Percentiles rank a stretch among this genome's conserved stretches.
Evolutionary conservation across 768 basidiomycete species (phyloP).

Genomic region (Rhodotorula diobovata): DNA sequence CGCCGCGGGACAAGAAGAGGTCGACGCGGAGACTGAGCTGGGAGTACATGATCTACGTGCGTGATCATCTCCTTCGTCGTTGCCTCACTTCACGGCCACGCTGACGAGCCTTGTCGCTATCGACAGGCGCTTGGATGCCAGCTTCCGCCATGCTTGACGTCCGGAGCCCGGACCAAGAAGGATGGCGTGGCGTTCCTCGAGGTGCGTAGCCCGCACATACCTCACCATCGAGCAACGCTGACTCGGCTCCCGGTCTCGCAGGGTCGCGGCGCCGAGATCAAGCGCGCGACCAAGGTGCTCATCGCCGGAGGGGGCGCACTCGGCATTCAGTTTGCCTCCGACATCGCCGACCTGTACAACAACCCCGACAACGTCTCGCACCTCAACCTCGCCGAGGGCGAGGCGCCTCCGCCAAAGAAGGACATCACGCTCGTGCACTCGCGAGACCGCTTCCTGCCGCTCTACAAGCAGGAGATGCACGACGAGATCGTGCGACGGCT

Average conservation of each 20-base stretch:
- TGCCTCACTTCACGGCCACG: not conserved
- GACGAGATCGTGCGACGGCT: constrained; percentile 36
- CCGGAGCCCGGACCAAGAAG: constrained; percentile 26
- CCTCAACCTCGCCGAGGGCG: not conserved
- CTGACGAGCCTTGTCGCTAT: too few relatives aligned
- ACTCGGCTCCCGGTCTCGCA: not conserved
- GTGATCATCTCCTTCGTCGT: not conserved
- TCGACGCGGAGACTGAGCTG: constrained; percentile 25
- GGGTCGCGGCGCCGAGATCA: constrained; percentile 28
- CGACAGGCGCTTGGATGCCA: constrained; percentile 41
- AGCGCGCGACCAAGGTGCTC: constrained; percentile 29
- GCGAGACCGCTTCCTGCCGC: constrained; percentile 40
- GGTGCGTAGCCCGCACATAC: too few relatives aligned
- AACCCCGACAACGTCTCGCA: constrained; percentile 18
- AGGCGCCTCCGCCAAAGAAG: constrained; percentile 28
- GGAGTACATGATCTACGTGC: constrained; percentile 42
- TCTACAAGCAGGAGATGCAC: constrained; percentile 40
- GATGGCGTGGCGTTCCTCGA: constrained; percentile 36
- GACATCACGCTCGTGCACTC: constrained; percentile 43
- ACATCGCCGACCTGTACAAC: constrained; percentile 40
- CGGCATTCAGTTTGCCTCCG: constrained; percentile 44
- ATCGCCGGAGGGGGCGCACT: constrained; percentile 43
- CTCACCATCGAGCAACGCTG: not conserved
- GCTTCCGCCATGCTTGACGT: constrained; percentile 39
- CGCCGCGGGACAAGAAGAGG: not conserved